Conservation (phyloP, 1,139 yeast species). For the Geotrichum australiense region DNA sequence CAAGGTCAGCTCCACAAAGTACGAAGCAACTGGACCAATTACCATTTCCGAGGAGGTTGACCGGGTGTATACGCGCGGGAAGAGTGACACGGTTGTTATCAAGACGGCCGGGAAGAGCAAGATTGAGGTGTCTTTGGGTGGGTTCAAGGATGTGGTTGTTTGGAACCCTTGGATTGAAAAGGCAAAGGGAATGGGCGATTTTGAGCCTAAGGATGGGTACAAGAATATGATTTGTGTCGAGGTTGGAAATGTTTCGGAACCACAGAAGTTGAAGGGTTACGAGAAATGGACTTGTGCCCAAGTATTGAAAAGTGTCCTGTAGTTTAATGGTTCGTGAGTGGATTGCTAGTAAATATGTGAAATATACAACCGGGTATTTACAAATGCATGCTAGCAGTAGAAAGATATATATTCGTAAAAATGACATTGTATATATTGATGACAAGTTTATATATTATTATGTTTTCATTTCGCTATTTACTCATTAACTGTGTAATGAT, state of each 20-base stretch:
- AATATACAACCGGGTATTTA: no score
- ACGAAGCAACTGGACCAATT: constrained; percentile 56
- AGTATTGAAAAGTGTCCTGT: constrained; percentile 19
- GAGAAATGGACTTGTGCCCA: constrained; percentile 67
- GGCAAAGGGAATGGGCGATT: constrained; percentile 75
- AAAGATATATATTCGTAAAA: no score
- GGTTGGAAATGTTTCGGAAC: constrained; percentile 78
- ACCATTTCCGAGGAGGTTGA: constrained; percentile 76
- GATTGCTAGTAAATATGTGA: no score
- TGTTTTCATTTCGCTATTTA: no score
- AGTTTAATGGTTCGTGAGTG: no score
- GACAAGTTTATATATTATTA: no score
- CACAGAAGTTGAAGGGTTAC: constrained; percentile 57
- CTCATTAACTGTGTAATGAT: no score
- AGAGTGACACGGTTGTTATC: constrained; percentile 44
- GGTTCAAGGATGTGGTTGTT: constrained; percentile 82
- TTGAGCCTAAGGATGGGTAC: constrained; percentile 77
- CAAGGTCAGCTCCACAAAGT: constrained; percentile 57
- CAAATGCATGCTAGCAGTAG: no score
- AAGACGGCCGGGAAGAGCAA: constrained; percentile 67
- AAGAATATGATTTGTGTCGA: constrained; percentile 88
- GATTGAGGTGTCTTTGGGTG: constrained; percentile 53
- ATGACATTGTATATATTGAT: no score
- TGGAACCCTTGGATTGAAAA: constrained; percentile 97
- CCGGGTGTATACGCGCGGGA: constrained; percentile 49